Base-by-base conservation (phyloP, 148 eudicot species). In the Cornus controversa region DNA sequence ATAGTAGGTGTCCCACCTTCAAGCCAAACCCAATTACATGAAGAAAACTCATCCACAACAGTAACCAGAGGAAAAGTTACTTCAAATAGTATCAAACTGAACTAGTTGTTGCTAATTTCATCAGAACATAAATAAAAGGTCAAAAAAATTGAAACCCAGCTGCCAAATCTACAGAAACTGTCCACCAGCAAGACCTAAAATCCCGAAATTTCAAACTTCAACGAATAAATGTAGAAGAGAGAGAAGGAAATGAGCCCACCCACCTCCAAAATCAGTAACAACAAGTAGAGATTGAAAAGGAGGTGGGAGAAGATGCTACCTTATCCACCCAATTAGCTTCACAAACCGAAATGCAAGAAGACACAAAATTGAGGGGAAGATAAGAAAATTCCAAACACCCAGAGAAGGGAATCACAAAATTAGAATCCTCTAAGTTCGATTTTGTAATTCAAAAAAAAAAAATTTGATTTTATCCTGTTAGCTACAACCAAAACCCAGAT, bases 1-100 rank as follows among this genome's bases (percentile, higher is more conserved):
- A 82, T 18, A 92, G 77, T 57, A 90, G 80, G 83, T 87, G 88
- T 65, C 97, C 93, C 76, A 87, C 80, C 79, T 88, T 92, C 72
- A 94, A 80, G 71, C 93, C 95, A 85, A 91, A 83, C 67, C 92
- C 95, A 79, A 90, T 66, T 29, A 94, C 84, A 80, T 88, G 87
- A 67, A 91, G 78, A 71, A 86, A 87, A 86, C 91, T 94, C 97
- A 94, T 94, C 90, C 85, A 89, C 84, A 76, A 71, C 67, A 80
- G 67, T 66, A 63, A 25, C 66, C 69, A 62, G 29, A n/a, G n/a
- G n/a, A 65, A 76, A 36, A 66, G 63, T 71, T 24, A 58, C 63
- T 65, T 70, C 78, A 76, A 83, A 84, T 66, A 80, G 76, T 78
- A 68, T 50, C 73, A 70, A 71, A 69, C 40, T 50, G 28, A 40